Percentiles rank a stretch among this genome's conserved stretches.
Conservation (phyloP, 1,284 basidiomycete species). For the Pholiota adiposa region DNA sequence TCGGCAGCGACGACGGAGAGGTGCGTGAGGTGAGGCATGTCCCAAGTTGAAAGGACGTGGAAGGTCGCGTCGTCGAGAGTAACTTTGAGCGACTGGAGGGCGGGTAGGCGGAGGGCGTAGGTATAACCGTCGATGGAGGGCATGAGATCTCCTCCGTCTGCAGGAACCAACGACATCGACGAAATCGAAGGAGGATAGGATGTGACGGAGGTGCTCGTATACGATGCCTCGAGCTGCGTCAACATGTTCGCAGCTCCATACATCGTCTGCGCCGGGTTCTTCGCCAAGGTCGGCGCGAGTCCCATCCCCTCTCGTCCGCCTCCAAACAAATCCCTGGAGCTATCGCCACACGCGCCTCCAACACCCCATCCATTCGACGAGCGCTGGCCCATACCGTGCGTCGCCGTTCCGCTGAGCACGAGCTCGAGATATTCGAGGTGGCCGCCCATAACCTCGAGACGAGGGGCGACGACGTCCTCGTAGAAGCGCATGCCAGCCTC, state of each 20-base stretch:
- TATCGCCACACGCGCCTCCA: not conserved
- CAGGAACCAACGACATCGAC: conserved; percentile 11
- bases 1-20: conserved; percentile 71
- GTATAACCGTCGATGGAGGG: conserved; percentile 10
- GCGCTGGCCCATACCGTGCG: conserved; percentile 17
- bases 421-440: conserved; percentile 63
- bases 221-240: conserved; percentile 16
- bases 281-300: not conserved
- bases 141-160: conserved; percentile 8
- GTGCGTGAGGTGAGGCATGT: conserved; percentile 62
- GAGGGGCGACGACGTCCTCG: conserved; percentile 52
- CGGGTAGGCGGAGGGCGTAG: conserved; percentile 45
- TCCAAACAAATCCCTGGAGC: not conserved
- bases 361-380: not conserved
- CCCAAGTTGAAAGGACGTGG: conserved; percentile 58
- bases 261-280: conserved; percentile 1
- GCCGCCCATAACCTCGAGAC: conserved; percentile 50
- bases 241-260: conserved; percentile 7
- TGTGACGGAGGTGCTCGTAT: conserved; percentile 18
- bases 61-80: conserved; percentile 74
- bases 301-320: not conserved
- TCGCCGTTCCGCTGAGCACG: conserved; percentile 38
- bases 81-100: conserved; percentile 66
- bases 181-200: conserved; percentile 24
- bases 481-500: conserved; percentile 50